Conservation (phyloP, 306 rosid species). For the Fragaria ananassa region DNA sequence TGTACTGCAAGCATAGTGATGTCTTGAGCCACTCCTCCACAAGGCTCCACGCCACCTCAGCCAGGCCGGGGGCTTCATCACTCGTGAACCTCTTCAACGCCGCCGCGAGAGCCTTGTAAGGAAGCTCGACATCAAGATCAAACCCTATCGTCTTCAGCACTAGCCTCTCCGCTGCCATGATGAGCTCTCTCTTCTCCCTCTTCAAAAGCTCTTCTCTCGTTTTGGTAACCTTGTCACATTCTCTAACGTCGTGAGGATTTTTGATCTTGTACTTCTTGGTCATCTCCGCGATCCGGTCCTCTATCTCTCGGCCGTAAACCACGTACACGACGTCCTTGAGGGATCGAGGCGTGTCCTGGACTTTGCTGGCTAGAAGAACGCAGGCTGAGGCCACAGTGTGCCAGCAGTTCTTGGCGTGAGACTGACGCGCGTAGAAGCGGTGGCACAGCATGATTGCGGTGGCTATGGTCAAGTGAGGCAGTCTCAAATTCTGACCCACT, state of each 20-base stretch:
- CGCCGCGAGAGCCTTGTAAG: not conserved
- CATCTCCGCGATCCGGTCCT: not conserved
- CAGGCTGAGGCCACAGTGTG: not conserved
- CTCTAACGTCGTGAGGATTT: not conserved
- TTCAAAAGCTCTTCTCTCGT: not conserved
- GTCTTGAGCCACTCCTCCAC: not conserved
- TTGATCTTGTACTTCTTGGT: not conserved
- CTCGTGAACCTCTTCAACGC: not conserved
- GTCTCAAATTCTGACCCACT: not conserved
- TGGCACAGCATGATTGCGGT: not conserved
- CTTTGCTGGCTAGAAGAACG: not conserved
- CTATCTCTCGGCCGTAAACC: not conserved
- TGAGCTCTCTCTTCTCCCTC: not conserved
- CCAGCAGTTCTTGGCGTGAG: conserved; percentile 5
- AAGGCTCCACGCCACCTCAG: not conserved
- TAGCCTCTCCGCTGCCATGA: not conserved
- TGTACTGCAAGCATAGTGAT: not conserved
- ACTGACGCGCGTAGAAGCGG: conserved; percentile 4
- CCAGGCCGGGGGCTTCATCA: not conserved
- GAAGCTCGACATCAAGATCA: not conserved
- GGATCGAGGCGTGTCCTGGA: not conserved
- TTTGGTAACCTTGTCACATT: not conserved
- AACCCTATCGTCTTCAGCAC: not conserved
- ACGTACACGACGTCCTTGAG: not conserved
- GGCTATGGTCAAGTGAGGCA: not conserved